Conservation (phyloP, 768 basidiomycete genomes). For the Calvatia gigantea region DNA sequence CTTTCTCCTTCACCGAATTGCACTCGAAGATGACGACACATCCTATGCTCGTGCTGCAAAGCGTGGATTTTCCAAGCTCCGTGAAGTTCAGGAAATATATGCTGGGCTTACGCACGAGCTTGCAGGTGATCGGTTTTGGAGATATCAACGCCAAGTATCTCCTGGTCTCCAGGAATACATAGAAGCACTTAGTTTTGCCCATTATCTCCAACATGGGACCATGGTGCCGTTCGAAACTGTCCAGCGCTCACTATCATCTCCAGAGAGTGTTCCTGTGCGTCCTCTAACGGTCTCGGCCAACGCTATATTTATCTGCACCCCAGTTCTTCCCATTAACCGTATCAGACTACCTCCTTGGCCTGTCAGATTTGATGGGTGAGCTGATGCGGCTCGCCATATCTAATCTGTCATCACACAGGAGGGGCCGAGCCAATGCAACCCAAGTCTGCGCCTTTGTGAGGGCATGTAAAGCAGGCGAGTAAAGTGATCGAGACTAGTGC, state of each 20-base stretch:
- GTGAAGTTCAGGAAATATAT: slow-evolving; percentile 65
- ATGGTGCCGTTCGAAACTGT: slow-evolving; percentile 70
- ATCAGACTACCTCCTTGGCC: slow-evolving; percentile 87
- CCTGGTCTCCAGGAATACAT: slow-evolving; percentile 94
- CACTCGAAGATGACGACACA: slow-evolving; percentile 30
- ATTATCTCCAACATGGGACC: slow-evolving; percentile 70
- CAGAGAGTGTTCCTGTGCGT: slow-evolving; percentile 63
- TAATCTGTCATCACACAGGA: slow-evolving; percentile 56
- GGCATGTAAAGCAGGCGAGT: slow-evolving; percentile 67
- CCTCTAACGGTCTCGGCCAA: neutral
- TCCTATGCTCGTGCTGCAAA: slow-evolving; percentile 37
- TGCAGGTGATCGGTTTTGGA: slow-evolving; percentile 70
- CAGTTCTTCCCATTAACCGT: slow-evolving; percentile 76
- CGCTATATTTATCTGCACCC: slow-evolving; percentile 9
- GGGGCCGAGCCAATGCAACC: slow-evolving; percentile 58
- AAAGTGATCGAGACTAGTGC: neutral
- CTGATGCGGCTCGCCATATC: slow-evolving; percentile 95
- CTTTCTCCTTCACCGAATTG: slow-evolving; percentile 82
- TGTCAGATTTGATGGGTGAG: slow-evolving; percentile 95
- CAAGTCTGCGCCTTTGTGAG: slow-evolving; percentile 71
- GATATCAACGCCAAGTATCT: slow-evolving; percentile 69
- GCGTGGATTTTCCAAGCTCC: slow-evolving; percentile 55
- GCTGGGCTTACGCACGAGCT: slow-evolving; percentile 60
- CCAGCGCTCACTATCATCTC: slow-evolving; percentile 59
- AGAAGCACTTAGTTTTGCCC: slow-evolving; percentile 85